Base-by-base conservation (phyloP, 1,139 yeast species). In the Suhomyces taliae region DNA sequence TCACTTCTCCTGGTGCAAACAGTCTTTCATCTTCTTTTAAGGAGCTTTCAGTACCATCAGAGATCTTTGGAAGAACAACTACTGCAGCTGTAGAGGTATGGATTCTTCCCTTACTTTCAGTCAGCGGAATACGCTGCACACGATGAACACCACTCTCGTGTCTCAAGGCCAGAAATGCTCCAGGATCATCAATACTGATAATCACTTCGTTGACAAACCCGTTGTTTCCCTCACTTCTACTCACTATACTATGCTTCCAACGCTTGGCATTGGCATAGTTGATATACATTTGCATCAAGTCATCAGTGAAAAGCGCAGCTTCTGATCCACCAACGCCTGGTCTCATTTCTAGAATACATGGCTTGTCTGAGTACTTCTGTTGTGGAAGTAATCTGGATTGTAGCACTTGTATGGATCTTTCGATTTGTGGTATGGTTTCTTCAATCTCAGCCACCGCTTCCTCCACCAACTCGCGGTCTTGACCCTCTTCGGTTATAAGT, bases 281-380 rank as follows among this genome's bases (percentile, higher is more conserved):
- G 31, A 78, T 71, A 65, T 93, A 93, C 98, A 95, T 90, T 48
- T 78, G 75, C 53, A 90, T 66, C 51, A 93, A 69, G 62, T 95
- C 96, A 41, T 78, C 79, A 0, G 98, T 82, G 64, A 93, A 93
- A 7, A 93, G 76, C 62, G 86, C 83, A 0, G 99, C 98, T 60
- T 93, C 99, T 7, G 84, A 80, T 2, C 99, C 99, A 11, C 99
- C 99, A 1, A 93, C 91, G 2, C 99, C 99, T 0, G 99, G 97
- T 47, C 98, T 76, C 27, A 93, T 66, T 64, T 93, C 99, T 15
- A 93, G 58, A 11, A 93, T 74, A 43, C 96, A 86, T 1, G 95
- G 83, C 50, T 81, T 82, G 46, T 88, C 95, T 3, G 86, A 79
- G 62, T 87, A 88, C 41, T 85, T 83, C 53, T 87, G 84, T 3